Evolutionary conservation across 305 asterid species (phyloP), one percentile per base, ranked within the genome.

Genomic region (Fraxinus angustifolia): DNA sequence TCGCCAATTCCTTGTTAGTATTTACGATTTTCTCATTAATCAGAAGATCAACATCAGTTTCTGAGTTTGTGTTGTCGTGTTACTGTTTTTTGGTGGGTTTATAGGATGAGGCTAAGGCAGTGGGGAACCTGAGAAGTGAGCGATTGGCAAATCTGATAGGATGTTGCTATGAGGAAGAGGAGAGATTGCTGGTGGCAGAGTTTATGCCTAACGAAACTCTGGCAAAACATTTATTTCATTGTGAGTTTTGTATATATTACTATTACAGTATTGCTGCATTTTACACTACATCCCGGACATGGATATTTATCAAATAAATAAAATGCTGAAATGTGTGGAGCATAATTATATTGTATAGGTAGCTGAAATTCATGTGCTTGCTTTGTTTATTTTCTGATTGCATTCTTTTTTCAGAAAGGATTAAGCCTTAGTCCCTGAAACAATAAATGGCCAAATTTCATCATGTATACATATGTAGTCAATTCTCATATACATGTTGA

Each of bases 161-260:
- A 50, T 79, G 79, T 33, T 85, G 87, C 65, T 75, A 78, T 35
- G 83, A 79, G 62, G 83, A 81, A n/a, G 83, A 85, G 11, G 87
- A 85, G 80, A 72, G 84, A 78, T 73, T 87, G 68, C 84, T 82
- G 73, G 85, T 80, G 68, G 92, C 97, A 38, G 97, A 92, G 77
- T 92, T 90, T 78, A 88, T 91, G 91, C 94, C 95, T 73, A 88
- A 89, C 42, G 92, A 92, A 45, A 92, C 97, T 21, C 88, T 92
- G 48, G 93, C 95, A 3, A 92, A 87, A 85, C 97, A 92, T 83
- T 83, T 92, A 68, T 91, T 92, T 85, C 97, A 92, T 81, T 92
- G 94, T 91, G 88, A 90, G 94, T 88, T 81, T 31, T 75, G 16
- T 45, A 10, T 75, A 19, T 56, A 62, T 76, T 26, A 2, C 72